Evolutionary conservation across 495 filamentous ascomycete genomes (phyloP).

Genomic region (Tetracladium setigerum): DNA sequence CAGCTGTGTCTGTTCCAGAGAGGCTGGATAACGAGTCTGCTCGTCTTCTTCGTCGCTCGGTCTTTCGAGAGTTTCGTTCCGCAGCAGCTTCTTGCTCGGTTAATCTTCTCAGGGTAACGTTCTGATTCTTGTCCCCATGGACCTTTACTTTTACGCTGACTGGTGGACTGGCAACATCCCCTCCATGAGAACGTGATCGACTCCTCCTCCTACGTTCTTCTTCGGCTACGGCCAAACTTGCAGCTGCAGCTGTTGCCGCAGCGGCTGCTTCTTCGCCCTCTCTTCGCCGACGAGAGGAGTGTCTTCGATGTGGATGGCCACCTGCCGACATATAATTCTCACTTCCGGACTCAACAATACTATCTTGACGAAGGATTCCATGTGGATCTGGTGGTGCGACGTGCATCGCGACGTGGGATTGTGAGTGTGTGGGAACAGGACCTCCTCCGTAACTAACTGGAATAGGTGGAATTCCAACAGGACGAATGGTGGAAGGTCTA

Average conservation of each 20-base stretch:
- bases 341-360: constrained; percentile 34
- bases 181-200: constrained; percentile 21
- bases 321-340: constrained; percentile 46
- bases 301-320: constrained; percentile 38
- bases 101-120: constrained; percentile 72
- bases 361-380: constrained; percentile 52
- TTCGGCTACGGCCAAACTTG: constrained; percentile 30
- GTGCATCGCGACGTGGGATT: constrained; percentile 34
- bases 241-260: constrained; percentile 38
- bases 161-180: constrained; percentile 45
- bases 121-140: constrained; percentile 63
- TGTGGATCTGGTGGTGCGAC: constrained; percentile 43
- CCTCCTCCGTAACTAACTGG: constrained; percentile 28
- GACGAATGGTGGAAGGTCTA: constrained; percentile 7
- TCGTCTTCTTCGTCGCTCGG: constrained; percentile 18
- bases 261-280: constrained; percentile 40
- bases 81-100: constrained; percentile 67
- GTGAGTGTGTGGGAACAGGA: constrained; percentile 21
- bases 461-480: constrained; percentile 33
- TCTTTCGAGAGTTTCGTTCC: constrained; percentile 27
- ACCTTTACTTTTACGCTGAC: constrained; percentile 76
- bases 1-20: constrained; percentile 33
- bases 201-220: constrained; percentile 20
- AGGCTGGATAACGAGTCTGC: constrained; percentile 40
- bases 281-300: constrained; percentile 29